These are phyloP conservation scores for Fraxinus baroniana DNA, from an alignment of 305 asterid species.

Conservation along the genomic window DNA sequence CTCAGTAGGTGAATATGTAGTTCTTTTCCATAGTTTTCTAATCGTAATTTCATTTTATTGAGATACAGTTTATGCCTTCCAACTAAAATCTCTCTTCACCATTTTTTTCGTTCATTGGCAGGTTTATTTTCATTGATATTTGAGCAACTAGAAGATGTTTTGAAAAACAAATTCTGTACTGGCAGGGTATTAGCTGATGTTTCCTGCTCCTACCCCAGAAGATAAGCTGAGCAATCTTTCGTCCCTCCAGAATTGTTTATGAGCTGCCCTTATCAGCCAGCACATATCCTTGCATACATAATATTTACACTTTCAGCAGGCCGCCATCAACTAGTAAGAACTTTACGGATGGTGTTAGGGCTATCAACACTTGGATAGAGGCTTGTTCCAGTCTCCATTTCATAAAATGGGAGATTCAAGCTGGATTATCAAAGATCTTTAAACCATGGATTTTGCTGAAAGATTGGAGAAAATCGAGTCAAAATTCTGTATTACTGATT, in stretches of 20 bases:
- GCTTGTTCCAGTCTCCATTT: background rate
- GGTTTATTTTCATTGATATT: conserved; percentile 46
- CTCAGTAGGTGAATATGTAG: background rate
- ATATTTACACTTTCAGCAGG: background rate
- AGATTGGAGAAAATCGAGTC: background rate
- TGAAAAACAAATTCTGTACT: conserved; percentile 34
- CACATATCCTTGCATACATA: background rate
- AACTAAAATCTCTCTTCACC: conserved; percentile 4
- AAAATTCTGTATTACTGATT: background rate
- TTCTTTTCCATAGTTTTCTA: background rate
- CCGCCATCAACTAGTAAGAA: background rate
- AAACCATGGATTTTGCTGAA: background rate
- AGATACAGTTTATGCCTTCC: background rate
- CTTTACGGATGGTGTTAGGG: background rate
- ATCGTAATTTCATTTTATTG: background rate
- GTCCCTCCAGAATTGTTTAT: background rate
- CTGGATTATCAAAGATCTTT: background rate
- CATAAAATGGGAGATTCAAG: background rate
- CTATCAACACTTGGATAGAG: background rate
- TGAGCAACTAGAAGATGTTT: conserved; percentile 44
- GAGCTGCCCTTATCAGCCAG: background rate
- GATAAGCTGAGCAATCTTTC: background rate
- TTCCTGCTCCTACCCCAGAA: conserved; percentile 17
- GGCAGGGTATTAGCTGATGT: conserved; percentile 27
- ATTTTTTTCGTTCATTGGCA: conserved; percentile 23